Conservation (phyloP, 352 stramenopile species). For the Sclerospora graminicola region DNA sequence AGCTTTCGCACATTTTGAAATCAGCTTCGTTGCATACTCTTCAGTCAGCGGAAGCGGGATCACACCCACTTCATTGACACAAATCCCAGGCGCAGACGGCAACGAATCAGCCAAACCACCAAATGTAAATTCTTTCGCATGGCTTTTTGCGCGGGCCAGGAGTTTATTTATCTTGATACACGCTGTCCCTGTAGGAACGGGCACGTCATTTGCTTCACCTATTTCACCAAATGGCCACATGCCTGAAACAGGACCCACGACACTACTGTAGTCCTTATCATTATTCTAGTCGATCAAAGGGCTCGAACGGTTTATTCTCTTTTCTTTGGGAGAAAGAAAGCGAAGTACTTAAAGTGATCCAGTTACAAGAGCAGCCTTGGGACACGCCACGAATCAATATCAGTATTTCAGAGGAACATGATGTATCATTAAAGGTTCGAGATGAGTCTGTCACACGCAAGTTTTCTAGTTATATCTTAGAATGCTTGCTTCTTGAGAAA, state of each 20-base stretch:
- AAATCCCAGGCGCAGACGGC: slow-evolving; percentile 3
- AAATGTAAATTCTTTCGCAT: slow-evolving; percentile 7
- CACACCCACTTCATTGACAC: slow-evolving; percentile 9
- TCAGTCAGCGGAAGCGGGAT: slow-evolving; percentile 8
- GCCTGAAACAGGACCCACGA: no score
- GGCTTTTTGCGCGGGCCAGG: background rate
- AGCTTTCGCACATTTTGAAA: slow-evolving; percentile 19
- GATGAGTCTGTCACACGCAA: no score
- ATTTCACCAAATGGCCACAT: slow-evolving; percentile 1
- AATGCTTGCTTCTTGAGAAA: slow-evolving; percentile 44
- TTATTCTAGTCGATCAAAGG: no score
- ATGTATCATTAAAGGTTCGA: no score
- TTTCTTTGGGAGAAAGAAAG: no score
- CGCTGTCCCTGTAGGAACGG: background rate
- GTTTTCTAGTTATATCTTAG: slow-evolving; percentile 1
- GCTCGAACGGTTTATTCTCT: no score
- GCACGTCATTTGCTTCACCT: background rate
- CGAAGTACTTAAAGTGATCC: no score
- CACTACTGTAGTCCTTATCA: no score
- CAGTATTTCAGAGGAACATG: no score
- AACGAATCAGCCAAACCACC: slow-evolving; percentile 2
- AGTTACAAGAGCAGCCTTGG: no score
- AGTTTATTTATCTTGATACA: slow-evolving; percentile 9
- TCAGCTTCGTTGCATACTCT: slow-evolving; percentile 4
- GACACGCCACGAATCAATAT: no score